These are phyloP conservation scores for Deakozyma indianensis DNA, from an alignment of 805 yeast species.

Conservation along the genomic window DNA sequence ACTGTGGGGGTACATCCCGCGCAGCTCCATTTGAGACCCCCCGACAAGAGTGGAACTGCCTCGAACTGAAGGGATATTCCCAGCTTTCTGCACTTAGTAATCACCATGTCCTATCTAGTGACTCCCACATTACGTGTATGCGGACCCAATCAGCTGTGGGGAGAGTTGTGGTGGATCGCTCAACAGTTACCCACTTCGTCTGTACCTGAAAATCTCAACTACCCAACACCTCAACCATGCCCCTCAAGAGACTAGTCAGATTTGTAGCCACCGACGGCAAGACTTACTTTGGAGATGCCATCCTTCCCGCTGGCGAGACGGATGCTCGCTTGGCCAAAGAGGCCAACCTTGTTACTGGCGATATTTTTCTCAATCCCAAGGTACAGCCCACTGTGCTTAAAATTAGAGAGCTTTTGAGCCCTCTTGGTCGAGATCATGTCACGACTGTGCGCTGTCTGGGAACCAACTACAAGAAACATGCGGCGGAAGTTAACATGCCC, in stretches of 20 bases:
- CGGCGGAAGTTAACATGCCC: constrained; percentile 26
- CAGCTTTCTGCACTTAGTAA: too few relatives aligned
- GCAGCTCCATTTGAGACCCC: too few relatives aligned
- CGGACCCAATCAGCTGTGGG: too few relatives aligned
- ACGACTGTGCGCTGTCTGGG: constrained; percentile 35
- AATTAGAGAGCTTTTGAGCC: constrained; percentile 26
- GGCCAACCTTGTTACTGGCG: constrained; percentile 34
- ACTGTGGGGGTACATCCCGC: too few relatives aligned
- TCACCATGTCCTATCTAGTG: too few relatives aligned
- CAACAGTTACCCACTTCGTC: too few relatives aligned
- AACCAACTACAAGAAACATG: constrained; percentile 33
- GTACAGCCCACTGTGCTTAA: constrained; percentile 25
- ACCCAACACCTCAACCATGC: too few relatives aligned
- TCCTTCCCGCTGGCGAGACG: constrained; percentile 20
- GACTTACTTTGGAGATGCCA: constrained; percentile 35
- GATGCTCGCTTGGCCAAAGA: constrained; percentile 27
- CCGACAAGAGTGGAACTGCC: too few relatives aligned
- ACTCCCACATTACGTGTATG: too few relatives aligned
- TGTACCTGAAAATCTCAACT: too few relatives aligned
- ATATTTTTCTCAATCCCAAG: constrained; percentile 25
- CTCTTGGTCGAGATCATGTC: constrained; percentile 25
- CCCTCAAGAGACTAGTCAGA: constrained; percentile 29
- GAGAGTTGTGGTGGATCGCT: too few relatives aligned
- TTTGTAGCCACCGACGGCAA: constrained; percentile 32
- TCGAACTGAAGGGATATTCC: too few relatives aligned